These are phyloP conservation scores for Claviceps digitariae DNA, from an alignment of 2,329 filamentous ascomycete species.

Conservation along the genomic window DNA sequence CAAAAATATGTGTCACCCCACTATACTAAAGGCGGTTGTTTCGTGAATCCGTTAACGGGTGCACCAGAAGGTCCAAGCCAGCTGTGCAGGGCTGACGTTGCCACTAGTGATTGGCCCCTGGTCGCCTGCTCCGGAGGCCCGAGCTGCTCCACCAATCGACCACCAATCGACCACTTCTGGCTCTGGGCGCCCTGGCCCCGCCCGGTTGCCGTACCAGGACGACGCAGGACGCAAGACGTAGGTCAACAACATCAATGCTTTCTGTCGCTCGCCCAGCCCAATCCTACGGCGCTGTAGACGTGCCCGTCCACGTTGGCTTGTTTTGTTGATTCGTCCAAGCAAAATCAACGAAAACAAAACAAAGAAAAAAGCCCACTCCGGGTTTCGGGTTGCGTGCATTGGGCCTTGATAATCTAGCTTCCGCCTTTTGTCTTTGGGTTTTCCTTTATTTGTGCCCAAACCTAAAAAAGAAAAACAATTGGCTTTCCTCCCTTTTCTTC, in stretches of 20 bases:
- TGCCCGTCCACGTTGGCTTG: constrained; percentile 1
- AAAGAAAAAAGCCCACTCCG: background rate
- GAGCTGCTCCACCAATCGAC: background rate
- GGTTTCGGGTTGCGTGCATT: background rate
- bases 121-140: background rate
- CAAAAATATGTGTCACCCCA: too few relatives aligned
- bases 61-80: too few relatives aligned
- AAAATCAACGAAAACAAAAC: background rate
- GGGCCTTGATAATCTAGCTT: background rate
- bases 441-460: background rate
- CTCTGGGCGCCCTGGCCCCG: too few relatives aligned
- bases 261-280: background rate
- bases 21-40: too few relatives aligned
- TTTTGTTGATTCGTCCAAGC: constrained; percentile 5
- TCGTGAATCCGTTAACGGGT: too few relatives aligned
- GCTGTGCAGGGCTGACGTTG: background rate
- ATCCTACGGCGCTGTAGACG: constrained; percentile 1
- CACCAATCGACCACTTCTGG: background rate
- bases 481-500: background rate
- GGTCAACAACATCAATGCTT: background rate
- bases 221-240: background rate
- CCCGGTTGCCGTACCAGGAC: background rate
- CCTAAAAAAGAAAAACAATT: too few relatives aligned
- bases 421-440: background rate
- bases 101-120: background rate